phyloP scores from a whole-genome alignment of 2,329 filamentous ascomycete genomes.

The Penicillium sp. region DNA sequence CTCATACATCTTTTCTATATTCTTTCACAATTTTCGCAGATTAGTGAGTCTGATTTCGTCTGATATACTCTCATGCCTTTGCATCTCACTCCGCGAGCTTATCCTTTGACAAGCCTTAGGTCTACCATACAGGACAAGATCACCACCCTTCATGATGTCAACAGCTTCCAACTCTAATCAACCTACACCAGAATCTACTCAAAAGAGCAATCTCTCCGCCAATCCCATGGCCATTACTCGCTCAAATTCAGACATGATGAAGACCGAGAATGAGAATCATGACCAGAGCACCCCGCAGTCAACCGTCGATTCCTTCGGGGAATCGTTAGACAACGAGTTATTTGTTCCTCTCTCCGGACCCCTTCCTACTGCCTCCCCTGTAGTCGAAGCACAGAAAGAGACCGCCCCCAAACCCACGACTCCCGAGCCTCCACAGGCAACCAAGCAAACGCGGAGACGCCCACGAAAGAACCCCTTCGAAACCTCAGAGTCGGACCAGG shows the following conservation, averaged over 20 bases:
- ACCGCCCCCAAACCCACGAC: not conserved
- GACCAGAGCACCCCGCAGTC: not conserved
- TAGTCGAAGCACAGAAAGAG: not conserved
- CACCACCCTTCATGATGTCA: not conserved
- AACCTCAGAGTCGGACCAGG: not conserved
- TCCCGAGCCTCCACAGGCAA: not conserved
- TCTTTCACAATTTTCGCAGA: not conserved
- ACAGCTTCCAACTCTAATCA: not conserved
- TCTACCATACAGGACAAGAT: not conserved
- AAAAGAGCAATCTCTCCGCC: not conserved
- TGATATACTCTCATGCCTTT: not conserved
- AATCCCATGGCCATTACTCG: not conserved
- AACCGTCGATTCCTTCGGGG: no score
- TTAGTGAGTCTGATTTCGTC: not conserved
- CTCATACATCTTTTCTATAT: no score
- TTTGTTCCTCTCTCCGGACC: not conserved
- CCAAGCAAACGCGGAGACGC: not conserved
- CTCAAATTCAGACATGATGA: not conserved
- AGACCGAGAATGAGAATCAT: not conserved
- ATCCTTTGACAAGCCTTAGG: not conserved
- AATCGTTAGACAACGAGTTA: not conserved
- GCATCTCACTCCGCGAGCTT: not conserved
- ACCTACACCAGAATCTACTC: not conserved
- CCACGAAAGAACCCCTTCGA: not conserved
- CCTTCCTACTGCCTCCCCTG: not conserved